These are phyloP conservation scores for Calamus simplicifolius DNA, from an alignment of 176 grass and related monocot genomes.

Conservation along the genomic window DNA sequence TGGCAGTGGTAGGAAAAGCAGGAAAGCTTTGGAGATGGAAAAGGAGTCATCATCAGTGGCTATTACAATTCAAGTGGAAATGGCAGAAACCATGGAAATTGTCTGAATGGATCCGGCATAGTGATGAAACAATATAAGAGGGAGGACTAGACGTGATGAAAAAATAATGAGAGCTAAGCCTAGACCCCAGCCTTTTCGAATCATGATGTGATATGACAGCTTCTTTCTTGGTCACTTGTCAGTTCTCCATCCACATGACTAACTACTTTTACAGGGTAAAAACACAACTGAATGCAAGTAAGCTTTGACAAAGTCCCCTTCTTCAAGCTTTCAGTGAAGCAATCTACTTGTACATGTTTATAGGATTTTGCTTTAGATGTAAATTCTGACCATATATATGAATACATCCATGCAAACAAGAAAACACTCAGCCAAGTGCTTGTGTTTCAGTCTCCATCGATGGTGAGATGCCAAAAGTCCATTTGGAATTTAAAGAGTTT, in stretches of 20 bases:
- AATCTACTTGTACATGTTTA: conserved; percentile 64
- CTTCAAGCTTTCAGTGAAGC: conserved; percentile 34
- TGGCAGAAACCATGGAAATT: conserved; percentile 99
- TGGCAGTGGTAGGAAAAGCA: conserved; percentile 58
- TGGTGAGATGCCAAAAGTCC: conserved; percentile 28
- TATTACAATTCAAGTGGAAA: conserved; percentile 98
- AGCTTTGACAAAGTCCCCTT: too few relatives aligned
- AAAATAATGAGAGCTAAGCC: conserved; percentile 35
- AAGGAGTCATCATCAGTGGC: conserved; percentile 97
- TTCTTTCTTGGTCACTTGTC: conserved; percentile 23
- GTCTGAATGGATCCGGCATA: conserved; percentile 83
- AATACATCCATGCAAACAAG: conserved; percentile 32
- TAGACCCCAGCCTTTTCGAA: conserved; percentile 47
- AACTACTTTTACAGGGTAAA: conserved; percentile 45
- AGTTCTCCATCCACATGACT: conserved; percentile 39
- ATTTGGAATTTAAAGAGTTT: conserved; percentile 19
- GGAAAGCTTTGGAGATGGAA: conserved; percentile 99
- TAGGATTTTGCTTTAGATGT: conserved; percentile 67
- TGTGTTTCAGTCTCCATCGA: conserved; percentile 21
- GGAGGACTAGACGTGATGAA: conserved; percentile 38
- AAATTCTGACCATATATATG: conserved; percentile 59
- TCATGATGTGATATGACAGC: conserved; percentile 2
- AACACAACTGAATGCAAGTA: neutral
- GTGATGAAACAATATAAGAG: conserved; percentile 63
- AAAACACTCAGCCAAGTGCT: conserved; percentile 16